A percentile compares a stretch with the other conserved stretches of the same genome.
Conservation (phyloP, 305 asterid species). For the Solanum hybrid region DNA sequence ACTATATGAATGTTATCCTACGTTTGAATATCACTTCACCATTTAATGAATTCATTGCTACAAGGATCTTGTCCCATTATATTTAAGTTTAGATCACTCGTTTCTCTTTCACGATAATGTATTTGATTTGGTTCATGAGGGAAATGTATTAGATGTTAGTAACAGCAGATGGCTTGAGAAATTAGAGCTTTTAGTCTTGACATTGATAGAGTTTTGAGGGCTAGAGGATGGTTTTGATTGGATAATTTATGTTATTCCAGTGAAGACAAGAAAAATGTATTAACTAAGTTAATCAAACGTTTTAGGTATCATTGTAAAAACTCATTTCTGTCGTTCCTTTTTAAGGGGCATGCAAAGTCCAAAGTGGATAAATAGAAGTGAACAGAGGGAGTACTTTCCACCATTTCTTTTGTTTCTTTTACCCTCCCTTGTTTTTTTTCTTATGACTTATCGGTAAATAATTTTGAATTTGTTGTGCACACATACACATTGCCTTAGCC, state of each 20-base stretch:
- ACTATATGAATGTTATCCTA: slow-evolving; percentile 43
- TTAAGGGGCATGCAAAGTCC: not conserved
- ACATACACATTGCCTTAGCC: not conserved
- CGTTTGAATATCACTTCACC: slow-evolving; percentile 66
- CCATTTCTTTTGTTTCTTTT: not conserved
- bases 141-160: slow-evolving; percentile 36
- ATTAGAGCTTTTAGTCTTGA: slow-evolving; percentile 74
- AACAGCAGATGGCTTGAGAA: slow-evolving; percentile 42
- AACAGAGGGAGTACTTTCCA: not conserved
- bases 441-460: not conserved
- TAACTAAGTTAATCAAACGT: no score
- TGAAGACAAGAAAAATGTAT: no score
- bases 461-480: not conserved
- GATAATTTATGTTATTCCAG: not conserved
- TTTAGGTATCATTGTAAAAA: not conserved
- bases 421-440: not conserved
- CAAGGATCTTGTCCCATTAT: slow-evolving; percentile 75
- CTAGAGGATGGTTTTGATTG: slow-evolving; percentile 44
- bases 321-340: not conserved
- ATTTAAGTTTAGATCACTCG: slow-evolving; percentile 64
- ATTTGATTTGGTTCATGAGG: slow-evolving; percentile 28
- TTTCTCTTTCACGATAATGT: slow-evolving; percentile 61
- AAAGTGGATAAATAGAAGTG: not conserved
- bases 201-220: slow-evolving; percentile 60
- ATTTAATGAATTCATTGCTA: slow-evolving; percentile 69